phyloP scores from a whole-genome alignment of 2,329 filamentous ascomycete genomes.

The Dryadomyces sulphureus region DNA sequence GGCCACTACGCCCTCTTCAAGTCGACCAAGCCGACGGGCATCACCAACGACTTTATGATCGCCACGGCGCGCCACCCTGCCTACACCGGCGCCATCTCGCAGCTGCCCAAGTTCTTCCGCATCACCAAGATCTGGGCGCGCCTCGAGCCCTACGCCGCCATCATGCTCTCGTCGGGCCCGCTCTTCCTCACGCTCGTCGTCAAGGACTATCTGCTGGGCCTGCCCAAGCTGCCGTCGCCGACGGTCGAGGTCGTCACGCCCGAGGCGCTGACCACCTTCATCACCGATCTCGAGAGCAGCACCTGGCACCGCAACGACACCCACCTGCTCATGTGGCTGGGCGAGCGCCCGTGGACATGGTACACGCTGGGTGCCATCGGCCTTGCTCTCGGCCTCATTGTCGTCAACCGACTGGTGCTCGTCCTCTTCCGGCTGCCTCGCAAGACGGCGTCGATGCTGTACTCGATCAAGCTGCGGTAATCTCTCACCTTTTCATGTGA shows the following conservation, averaged over 20 bases:
- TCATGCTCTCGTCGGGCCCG: constrained; percentile 67
- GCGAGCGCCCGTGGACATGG: constrained; percentile 20
- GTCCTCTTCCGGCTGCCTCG: background rate
- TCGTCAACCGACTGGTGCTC: constrained; percentile 11
- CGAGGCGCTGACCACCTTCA: constrained; percentile 16
- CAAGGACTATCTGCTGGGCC: constrained; percentile 53
- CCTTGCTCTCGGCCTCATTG: constrained; percentile 9
- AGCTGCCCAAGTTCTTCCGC: constrained; percentile 47
- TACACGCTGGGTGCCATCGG: constrained; percentile 16
- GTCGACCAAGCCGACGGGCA: constrained; percentile 56
- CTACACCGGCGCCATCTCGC: constrained; percentile 54
- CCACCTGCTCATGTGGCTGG: constrained; percentile 32
- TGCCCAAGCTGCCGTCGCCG: constrained; percentile 18
- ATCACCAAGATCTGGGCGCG: constrained; percentile 42
- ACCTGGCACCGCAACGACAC: constrained; percentile 32
- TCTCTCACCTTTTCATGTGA: no score
- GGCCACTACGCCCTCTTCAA: constrained; percentile 13
- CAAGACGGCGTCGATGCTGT: background rate
- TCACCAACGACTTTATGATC: constrained; percentile 72
- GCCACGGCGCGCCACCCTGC: constrained; percentile 58
- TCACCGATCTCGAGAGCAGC: constrained; percentile 18
- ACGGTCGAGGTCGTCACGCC: constrained; percentile 17
- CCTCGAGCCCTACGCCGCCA: constrained; percentile 54
- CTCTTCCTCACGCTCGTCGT: constrained; percentile 63
- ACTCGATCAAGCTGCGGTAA: background rate